These are phyloP conservation scores for Westerdykella ornata DNA, from an alignment of 2,329 filamentous ascomycete species.

Conservation along the genomic window DNA sequence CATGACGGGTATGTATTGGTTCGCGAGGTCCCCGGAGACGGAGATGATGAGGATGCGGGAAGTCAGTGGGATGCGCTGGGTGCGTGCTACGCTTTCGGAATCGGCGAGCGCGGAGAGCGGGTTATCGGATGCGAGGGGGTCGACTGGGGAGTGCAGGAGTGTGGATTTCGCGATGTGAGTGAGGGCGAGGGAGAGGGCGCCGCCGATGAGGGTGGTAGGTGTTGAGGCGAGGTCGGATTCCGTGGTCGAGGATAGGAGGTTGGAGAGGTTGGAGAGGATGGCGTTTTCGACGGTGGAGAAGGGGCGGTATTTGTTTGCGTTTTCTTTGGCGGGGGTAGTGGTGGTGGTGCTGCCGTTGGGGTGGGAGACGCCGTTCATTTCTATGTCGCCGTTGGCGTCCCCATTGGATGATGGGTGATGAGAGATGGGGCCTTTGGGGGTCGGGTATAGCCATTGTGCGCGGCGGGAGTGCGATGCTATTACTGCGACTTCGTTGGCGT, in stretches of 20 bases:
- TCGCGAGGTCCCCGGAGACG: constrained; percentile 79
- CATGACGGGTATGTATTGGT: constrained; percentile 96
- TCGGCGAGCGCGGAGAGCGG: constrained; percentile 43
- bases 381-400: constrained; percentile 20
- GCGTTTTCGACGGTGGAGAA: constrained; percentile 82
- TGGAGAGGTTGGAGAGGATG: constrained; percentile 65
- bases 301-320: constrained; percentile 86
- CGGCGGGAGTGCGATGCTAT: constrained; percentile 83
- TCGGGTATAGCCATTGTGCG: constrained; percentile 84
- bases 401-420: constrained; percentile 8
- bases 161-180: constrained; percentile 82
- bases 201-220: constrained; percentile 80
- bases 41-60: constrained; percentile 84
- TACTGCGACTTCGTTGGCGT: constrained; percentile 85
- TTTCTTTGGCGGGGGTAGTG: constrained; percentile 29
- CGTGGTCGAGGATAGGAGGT: constrained; percentile 65
- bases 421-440: constrained; percentile 29
- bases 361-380: constrained; percentile 22
- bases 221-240: constrained; percentile 55
- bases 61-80: constrained; percentile 50
- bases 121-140: constrained; percentile 43
- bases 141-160: constrained; percentile 41
- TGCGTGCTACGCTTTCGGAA: constrained; percentile 26
- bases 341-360: constrained; percentile 1
- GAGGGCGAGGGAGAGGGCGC: constrained; percentile 82